Evolutionary conservation across 1,284 basidiomycete species (phyloP), one percentile per base, ranked within the genome.

Genomic region (Cronartium quercuum): DNA sequence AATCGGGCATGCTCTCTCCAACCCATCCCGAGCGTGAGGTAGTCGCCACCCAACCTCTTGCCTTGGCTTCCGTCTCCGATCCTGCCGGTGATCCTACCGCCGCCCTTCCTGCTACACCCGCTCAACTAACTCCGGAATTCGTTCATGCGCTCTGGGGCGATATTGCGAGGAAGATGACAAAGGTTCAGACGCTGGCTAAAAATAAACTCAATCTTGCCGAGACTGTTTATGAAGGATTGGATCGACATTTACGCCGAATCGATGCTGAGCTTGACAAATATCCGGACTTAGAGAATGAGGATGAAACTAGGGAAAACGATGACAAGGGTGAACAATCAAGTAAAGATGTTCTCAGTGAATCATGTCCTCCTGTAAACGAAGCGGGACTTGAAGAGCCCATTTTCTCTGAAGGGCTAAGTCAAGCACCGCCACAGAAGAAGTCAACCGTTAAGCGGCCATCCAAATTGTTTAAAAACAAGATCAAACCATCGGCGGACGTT

Each of bases 211-310:
- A 75, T 35, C 58, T 75, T n/a, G 51, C 71, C 24, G 65, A 66
- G 44, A 66, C 64, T 7, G 65, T 75, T 29, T 67, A 75, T 67
- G 24, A 58, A 3, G 13, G 47, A 7, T 15, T 75, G 10, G 71
- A 75, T 42, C 71, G 64, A 4, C 71, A 75, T 35, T 42, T 75
- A 13, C 37, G 66, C 47, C 37, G 71, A 24, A 40, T 75, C 4
- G 71, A 75, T 62, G 55, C 40, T 34, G 71, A 75, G 29, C 42
- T 75, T 1, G 71, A 66, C 18, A 37, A 47, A n/a, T 75, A 67
- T 38, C 65, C 58, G n/a, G 71, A 75, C 44, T 47, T 75, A 34
- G 64, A 60, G 34, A 58, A 75, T n/a, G 55, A 75, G 40, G 71
- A 67, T 29, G 18, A 65, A 65, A 40, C n/a, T 1, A 29, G 29